Conservation (phyloP, 202 grass and related monocot species). For the Setaria italica region DNA sequence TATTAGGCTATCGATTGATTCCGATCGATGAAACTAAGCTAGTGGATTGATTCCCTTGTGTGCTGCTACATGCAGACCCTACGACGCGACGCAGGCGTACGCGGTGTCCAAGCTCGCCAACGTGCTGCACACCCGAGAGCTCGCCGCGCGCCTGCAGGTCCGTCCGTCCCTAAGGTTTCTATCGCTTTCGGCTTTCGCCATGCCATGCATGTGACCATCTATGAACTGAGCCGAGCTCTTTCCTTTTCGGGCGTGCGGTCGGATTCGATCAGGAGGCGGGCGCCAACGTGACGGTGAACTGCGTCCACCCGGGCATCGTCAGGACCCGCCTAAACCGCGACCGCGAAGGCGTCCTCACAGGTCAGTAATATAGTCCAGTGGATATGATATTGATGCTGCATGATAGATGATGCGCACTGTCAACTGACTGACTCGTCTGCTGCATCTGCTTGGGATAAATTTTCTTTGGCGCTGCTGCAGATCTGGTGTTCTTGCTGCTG, state of each 20-base stretch:
- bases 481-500: constrained; percentile 87
- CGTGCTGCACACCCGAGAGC: constrained; percentile 82
- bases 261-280: constrained; percentile 56
- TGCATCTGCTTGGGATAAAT: not conserved
- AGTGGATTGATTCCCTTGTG: too few relatives aligned
- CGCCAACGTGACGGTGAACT: constrained; percentile 85
- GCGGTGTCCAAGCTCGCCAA: constrained; percentile 90
- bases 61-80: constrained; percentile 44
- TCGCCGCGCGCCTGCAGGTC: constrained; percentile 70
- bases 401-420: not conserved
- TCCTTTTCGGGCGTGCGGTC: not conserved
- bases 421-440: not conserved
- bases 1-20: too few relatives aligned
- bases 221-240: not conserved
- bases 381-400: too few relatives aligned
- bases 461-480: constrained; percentile 39
- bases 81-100: constrained; percentile 93
- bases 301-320: constrained; percentile 95
- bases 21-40: too few relatives aligned
- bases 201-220: too few relatives aligned
- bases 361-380: constrained; percentile 14
- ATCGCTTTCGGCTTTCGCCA: not conserved
- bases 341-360: constrained; percentile 81
- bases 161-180: not conserved
- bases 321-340: constrained; percentile 92